These are phyloP conservation scores for Salix viminalis DNA, from an alignment of 345 rosid species.

Conservation along the genomic window DNA sequence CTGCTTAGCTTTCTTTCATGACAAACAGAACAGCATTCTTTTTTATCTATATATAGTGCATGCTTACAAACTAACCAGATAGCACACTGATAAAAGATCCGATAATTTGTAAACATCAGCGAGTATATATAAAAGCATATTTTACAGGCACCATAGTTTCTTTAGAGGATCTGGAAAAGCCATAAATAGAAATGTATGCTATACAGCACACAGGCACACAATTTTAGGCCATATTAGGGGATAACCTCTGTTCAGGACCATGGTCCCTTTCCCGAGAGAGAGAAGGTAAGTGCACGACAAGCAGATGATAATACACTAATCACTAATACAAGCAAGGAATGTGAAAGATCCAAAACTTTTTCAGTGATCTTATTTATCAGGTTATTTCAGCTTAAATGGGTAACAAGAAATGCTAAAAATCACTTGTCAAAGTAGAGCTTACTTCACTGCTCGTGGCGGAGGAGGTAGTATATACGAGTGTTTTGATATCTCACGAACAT, in stretches of 20 bases:
- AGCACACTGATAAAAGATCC: neutral
- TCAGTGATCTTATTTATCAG: neutral
- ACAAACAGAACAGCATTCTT: neutral
- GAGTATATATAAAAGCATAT: neutral
- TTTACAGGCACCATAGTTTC: neutral
- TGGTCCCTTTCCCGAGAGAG: neutral
- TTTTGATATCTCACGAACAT: constrained; percentile 7
- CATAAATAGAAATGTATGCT: neutral
- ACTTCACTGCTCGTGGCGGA: constrained; percentile 29
- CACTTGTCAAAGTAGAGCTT: neutral
- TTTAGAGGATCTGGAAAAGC: neutral
- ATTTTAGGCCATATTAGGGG: neutral
- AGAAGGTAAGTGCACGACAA: neutral
- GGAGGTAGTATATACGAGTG: constrained; percentile 27
- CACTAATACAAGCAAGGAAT: neutral
- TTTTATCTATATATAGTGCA: neutral
- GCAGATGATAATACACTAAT: neutral
- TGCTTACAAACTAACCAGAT: neutral
- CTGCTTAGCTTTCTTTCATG: neutral
- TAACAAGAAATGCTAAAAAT: neutral
- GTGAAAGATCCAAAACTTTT: neutral
- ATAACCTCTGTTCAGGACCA: neutral
- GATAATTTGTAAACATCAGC: neutral
- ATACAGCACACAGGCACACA: neutral
- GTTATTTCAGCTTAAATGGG: neutral